Conservation (phyloP, 805 yeast species). For the Zygotorulaspora sp. region DNA sequence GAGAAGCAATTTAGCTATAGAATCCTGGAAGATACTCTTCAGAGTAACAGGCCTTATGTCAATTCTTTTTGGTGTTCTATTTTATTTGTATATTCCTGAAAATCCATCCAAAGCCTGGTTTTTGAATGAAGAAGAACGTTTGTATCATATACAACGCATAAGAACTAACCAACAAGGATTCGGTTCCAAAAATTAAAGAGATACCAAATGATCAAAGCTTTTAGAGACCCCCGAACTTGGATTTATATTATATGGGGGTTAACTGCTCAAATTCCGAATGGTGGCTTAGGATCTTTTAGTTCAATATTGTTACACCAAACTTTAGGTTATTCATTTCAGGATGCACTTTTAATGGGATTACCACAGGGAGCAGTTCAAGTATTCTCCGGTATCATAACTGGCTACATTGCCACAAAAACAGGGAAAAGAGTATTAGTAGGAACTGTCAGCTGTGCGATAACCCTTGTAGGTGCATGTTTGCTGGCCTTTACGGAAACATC, state of each 20-base stretch:
- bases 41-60: conserved; percentile 8
- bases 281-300: conserved; percentile 49
- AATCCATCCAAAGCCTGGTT: conserved; percentile 50
- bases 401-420: conserved; percentile 20
- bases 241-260: conserved; percentile 40
- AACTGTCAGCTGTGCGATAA: conserved; percentile 31
- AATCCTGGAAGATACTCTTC: conserved; percentile 9
- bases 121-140: conserved; percentile 43
- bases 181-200: conserved; percentile 51
- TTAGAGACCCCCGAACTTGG: conserved; percentile 48
- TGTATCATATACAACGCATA: conserved; percentile 47
- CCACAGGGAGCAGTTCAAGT: conserved; percentile 47
- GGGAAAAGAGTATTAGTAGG: conserved; percentile 28
- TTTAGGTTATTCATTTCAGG: conserved; percentile 40
- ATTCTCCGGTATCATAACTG: conserved; percentile 27
- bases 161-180: conserved; percentile 53
- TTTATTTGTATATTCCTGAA: conserved; percentile 49
- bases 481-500: conserved; percentile 40
- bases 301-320: conserved; percentile 41
- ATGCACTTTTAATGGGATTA: conserved; percentile 42
- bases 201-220: conserved; percentile 49
- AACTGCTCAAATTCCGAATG: conserved; percentile 47
- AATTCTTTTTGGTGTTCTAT: conserved; percentile 7
- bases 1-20: too few relatives aligned
- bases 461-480: conserved; percentile 38